phyloP scores from a whole-genome alignment of 2,329 filamentous ascomycete species.

The Calonectria hawksworthii region DNA sequence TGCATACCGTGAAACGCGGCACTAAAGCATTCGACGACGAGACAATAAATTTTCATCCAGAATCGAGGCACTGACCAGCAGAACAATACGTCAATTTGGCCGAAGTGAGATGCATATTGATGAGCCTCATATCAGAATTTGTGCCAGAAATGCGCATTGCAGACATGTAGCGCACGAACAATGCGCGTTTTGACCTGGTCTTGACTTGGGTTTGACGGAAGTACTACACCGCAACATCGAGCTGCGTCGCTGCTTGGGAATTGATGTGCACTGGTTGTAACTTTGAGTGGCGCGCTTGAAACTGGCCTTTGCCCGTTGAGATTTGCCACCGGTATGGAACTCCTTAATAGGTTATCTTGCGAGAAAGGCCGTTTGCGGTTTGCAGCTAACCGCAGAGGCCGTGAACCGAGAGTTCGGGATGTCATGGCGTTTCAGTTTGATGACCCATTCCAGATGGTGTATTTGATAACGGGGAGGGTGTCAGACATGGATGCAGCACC shows the following conservation, averaged over 20 bases:
- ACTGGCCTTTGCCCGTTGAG: background rate
- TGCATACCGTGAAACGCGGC: background rate
- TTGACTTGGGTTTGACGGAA: background rate
- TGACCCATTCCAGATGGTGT: background rate
- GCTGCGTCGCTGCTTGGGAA: background rate
- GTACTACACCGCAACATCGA: background rate
- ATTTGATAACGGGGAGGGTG: background rate
- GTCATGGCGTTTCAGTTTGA: slow-evolving; percentile 18
- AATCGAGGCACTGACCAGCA: background rate
- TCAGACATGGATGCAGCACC: slow-evolving; percentile 19
- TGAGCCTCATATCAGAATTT: background rate
- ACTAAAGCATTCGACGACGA: background rate
- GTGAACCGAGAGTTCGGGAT: slow-evolving; percentile 5
- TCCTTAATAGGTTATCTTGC: background rate
- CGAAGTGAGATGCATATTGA: background rate
- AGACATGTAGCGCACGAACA: background rate
- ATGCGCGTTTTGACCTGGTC: slow-evolving; percentile 3
- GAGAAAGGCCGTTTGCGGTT: background rate
- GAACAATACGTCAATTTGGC: too few relatives aligned
- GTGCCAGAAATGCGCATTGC: background rate
- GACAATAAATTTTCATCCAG: background rate
- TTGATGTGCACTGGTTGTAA: background rate
- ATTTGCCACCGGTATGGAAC: background rate
- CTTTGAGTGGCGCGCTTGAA: background rate
- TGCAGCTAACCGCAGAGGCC: background rate